Evolutionary conservation across 164 flowering plant species (phyloP), one percentile per base, ranked within the genome.

Genomic region (Pachysandra terminalis): DNA sequence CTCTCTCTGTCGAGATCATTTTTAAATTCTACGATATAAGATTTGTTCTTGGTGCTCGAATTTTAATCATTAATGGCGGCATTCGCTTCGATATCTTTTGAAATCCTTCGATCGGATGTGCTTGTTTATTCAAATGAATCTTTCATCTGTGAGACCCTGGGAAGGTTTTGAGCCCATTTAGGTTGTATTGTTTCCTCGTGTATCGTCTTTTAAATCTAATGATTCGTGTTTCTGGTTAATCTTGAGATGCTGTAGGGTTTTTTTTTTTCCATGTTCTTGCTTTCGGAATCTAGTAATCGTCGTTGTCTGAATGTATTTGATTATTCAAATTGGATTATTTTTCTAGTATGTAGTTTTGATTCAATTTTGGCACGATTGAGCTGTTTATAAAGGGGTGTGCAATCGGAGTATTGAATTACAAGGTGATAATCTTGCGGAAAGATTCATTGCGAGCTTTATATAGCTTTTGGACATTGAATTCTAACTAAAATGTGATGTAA

Each of bases 201-300:
- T 28, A 16, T 56, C 19, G 27, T 69, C 3, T 69, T 12, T 53
- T 55, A 9, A 21, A 69, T 55, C 35, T 19, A 63, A 26, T 19
- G 14, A n/a, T 69, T 59, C 52, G 56, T 53, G 23, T 55, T 17
- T 68, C 40, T 24, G 41, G 53, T 13, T n/a, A 8, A 26, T 10
- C 64, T 49, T 56, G 48, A 70, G 67, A 62, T 70, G 56, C 72
- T 26, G 23, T 63, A 55, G 56, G 72, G 72, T 49, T 55, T 57
- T 13, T 41, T 4, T 45, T 12, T 15, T 19, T 12, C 48, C 1
- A 27, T 32, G 19, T 12, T 59, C 1, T 49, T 32, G 19, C 37
- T 68, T 26, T 23, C 22, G 21, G 40, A 66, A n/a, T 40, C 35
- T 6, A 61, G 40, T 40, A 15, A 56, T 45, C 15, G 3, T 35